Evolutionary conservation across 306 rosid genomes (phyloP).

Genomic region (Quercus rubra): DNA sequence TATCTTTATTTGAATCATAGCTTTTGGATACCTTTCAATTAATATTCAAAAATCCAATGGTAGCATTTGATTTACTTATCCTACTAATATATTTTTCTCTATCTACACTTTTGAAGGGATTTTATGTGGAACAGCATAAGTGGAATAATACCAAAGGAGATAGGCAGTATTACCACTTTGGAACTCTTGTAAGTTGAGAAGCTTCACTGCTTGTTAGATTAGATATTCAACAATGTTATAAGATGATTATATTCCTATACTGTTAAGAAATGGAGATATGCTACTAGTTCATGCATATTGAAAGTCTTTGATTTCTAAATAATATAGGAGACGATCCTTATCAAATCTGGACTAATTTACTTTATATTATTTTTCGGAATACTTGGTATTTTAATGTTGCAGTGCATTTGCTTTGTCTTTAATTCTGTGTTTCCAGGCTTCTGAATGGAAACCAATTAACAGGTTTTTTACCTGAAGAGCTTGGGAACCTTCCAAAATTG

Average conservation of each 20-base stretch:
- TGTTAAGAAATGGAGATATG: background rate
- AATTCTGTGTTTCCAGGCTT: slow-evolving; percentile 29
- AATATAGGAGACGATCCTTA: background rate
- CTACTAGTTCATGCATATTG: background rate
- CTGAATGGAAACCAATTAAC: slow-evolving; percentile 45
- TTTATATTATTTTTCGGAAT: background rate
- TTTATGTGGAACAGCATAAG: slow-evolving; percentile 50
- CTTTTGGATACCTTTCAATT: background rate
- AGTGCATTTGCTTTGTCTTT: background rate
- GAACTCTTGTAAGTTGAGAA: slow-evolving; percentile 39
- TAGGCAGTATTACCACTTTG: slow-evolving; percentile 44
- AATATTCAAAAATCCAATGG: background rate
- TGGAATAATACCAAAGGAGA: slow-evolving; percentile 52
- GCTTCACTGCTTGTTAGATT: background rate
- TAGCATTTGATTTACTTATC: background rate
- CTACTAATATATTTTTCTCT: slow-evolving; percentile 5
- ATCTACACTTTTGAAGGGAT: slow-evolving; percentile 28
- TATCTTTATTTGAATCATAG: background rate
- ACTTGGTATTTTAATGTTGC: background rate
- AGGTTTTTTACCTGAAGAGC: slow-evolving; percentile 48
- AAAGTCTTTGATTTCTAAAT: no score
- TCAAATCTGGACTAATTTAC: background rate
- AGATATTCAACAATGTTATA: background rate
- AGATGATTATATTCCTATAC: background rate
- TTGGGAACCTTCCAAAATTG: slow-evolving; percentile 39